Conservation (phyloP, 257 asterid species). For the Petrea volubilis region DNA sequence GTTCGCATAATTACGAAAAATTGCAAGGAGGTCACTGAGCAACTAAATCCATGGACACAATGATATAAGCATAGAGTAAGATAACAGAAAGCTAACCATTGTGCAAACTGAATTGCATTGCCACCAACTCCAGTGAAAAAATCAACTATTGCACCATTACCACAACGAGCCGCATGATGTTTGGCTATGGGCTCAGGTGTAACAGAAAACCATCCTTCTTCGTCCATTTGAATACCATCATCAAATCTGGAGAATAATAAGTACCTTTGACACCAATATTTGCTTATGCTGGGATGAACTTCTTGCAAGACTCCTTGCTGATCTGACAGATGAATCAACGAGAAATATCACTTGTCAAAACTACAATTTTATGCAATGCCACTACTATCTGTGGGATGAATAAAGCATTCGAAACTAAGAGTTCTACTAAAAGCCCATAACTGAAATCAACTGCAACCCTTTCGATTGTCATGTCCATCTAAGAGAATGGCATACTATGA, state of each 20-base stretch:
- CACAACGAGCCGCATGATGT: conserved; percentile 93
- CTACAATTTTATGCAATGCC: neutral
- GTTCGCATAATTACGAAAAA: too few species aligned
- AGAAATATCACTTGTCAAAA: conserved; percentile 1
- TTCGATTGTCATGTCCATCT: neutral
- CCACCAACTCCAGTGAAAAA: conserved; percentile 96
- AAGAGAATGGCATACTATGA: neutral
- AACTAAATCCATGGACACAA: too few species aligned
- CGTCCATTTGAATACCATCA: conserved; percentile 84
- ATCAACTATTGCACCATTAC: conserved; percentile 64
- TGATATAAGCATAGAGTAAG: neutral
- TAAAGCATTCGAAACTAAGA: neutral
- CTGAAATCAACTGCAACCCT: neutral
- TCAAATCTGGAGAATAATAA: conserved; percentile 72
- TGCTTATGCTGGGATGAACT: conserved; percentile 55
- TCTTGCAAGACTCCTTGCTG: conserved; percentile 39
- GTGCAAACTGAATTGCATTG: conserved; percentile 90
- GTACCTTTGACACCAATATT: conserved; percentile 93
- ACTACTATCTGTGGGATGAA: neutral
- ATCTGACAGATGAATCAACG: conserved; percentile 37
- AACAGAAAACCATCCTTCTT: conserved; percentile 98
- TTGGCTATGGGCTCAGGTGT: conserved; percentile 85
- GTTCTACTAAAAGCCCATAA: neutral
- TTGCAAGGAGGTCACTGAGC: too few species aligned
- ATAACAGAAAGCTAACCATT: conserved; percentile 41